Evolutionary conservation across 768 basidiomycete genomes (phyloP), one percentile per base, ranked within the genome.

Genomic region (Pleurotus sapidus): DNA sequence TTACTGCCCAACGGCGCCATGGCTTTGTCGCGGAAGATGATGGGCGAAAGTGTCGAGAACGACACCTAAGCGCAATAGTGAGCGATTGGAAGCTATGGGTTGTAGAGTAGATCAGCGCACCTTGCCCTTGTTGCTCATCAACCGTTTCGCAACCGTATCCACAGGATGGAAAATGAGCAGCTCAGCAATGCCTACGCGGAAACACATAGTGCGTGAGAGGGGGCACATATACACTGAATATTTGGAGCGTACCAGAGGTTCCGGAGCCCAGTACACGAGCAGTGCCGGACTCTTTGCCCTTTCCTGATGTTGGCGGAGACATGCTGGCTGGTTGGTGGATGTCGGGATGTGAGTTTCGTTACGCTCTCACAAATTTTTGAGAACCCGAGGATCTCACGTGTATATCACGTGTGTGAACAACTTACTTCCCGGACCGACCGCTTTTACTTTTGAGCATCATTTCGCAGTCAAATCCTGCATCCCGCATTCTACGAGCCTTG

Each of bases 81-180:
- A 30, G 20, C 39, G 3, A 18, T 15, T 23, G 9, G 15, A 17
- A n/a, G 9, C n/a, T 23, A 23, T 54, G 9, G 25, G 15, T 42
- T 30, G 23, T 9, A 27, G 17, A 15, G 9, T 14, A 25, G 69
- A 18, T 12, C 14, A 34, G 42, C 60, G 49, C 57, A 87, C 92
- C 81, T 89, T 91, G 60, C 80, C 78, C 78, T 95, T 95, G 84
- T 98, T 97, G 71, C 93, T 95, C 96, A 99, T 99, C 53, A 99
- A 72, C 37, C 96, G 89, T 73, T 99, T 99, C n/a, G 97, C 94
- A 55, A 98, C 87, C 1, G 97, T 99, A 74, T 99, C 95, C 20
- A 94, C 91, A 17, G 95, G 95, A 70, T 97, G 95, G 77, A 98
- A 97, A 17, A 98, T 84, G 63, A 97, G 74, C 55, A 99, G 81